Conservation (phyloP, 495 filamentous ascomycete genomes). For the Lasiosphaeria hispida region DNA sequence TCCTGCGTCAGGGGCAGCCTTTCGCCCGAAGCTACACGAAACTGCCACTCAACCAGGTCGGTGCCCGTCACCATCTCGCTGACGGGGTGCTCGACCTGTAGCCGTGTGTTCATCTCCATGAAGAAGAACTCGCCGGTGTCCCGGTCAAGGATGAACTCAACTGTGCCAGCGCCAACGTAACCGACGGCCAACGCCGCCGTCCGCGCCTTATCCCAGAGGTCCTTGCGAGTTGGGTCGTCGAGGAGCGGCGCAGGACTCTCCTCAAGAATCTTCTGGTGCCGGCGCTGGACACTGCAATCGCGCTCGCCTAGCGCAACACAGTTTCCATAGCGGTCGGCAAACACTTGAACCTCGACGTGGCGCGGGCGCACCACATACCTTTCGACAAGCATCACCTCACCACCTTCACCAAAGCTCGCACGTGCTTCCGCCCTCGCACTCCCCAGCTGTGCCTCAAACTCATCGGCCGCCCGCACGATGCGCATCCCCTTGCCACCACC, state of each 20-base stretch:
- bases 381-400: slow-evolving; percentile 91
- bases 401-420: slow-evolving; percentile 84
- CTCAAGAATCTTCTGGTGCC: slow-evolving; percentile 97
- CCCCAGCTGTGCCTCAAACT: slow-evolving; percentile 76
- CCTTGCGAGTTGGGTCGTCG: slow-evolving; percentile 71
- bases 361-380: slow-evolving; percentile 93
- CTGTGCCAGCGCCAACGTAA: slow-evolving; percentile 94
- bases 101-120: slow-evolving; percentile 99
- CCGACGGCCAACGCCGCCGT: slow-evolving; percentile 87
- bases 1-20: slow-evolving; percentile 82
- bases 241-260: slow-evolving; percentile 92
- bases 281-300: slow-evolving; percentile 81
- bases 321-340: slow-evolving; percentile 87
- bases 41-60: slow-evolving; percentile 95
- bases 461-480: slow-evolving; percentile 70
- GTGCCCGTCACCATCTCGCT: slow-evolving; percentile 96
- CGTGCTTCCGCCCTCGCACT: slow-evolving; percentile 87
- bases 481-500: slow-evolving; percentile 99
- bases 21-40: slow-evolving; percentile 85
- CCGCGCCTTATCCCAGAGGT: slow-evolving; percentile 91
- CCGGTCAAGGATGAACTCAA: slow-evolving; percentile 98
- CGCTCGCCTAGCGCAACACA: slow-evolving; percentile 81
- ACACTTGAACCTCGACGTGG: slow-evolving; percentile 97
- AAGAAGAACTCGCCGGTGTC: slow-evolving; percentile 94
- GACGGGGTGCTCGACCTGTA: slow-evolving; percentile 97